Evolutionary conservation across 2,329 filamentous ascomycete genomes (phyloP), one percentile per base, ranked within the genome.

Genomic region (Claviceps spartinae): DNA sequence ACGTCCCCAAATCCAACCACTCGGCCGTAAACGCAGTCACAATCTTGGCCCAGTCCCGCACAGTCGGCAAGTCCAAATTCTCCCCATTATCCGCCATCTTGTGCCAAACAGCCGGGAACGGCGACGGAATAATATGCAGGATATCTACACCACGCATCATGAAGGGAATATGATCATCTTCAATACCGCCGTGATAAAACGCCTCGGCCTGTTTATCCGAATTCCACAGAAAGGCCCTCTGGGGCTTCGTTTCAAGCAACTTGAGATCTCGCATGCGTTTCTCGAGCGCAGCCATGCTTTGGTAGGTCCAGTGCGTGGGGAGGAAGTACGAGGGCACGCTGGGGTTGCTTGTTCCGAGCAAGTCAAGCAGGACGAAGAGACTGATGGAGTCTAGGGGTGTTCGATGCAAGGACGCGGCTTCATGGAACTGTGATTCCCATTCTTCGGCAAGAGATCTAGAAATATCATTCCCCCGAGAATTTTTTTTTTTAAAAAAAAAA

Each of bases 141-240:
- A 97, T 76, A 30, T 94, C 84, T 0, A 97, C 91, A 1, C 93
- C 93, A 38, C 88, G 79, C 38, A 72, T 72, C 75, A 97, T 81
- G 61, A 98, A 98, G 0, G 93, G 93, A 5, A 96, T 67, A 65
- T 98, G 93, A 62, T 98, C 93, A 63, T 98, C 93, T 56, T 82
- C 75, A 9, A 95, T 79, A 54, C 67, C 81, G 46, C 65, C 74
- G 51, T 62, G 64, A 60, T 45, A 18, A 22, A 86, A 76, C 37
- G 70, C 65, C 48, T 72, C 62, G 1, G 65, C 56, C 24, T 63
- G 64, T 65, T 83, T 87, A 20, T 73, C 69, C 1, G 70, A 63
- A 43, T 94, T 84, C 6, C 76, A 70, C 4, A 96, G 71, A 63
- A 95, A 95, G 0, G 67, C 64, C 1, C 47, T 44, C 1, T 34